A percentile compares a stretch with the other conserved stretches of the same genome.
Evolutionary conservation across 1,139 yeast species (phyloP).

Genomic region (Pichia sp.): DNA sequence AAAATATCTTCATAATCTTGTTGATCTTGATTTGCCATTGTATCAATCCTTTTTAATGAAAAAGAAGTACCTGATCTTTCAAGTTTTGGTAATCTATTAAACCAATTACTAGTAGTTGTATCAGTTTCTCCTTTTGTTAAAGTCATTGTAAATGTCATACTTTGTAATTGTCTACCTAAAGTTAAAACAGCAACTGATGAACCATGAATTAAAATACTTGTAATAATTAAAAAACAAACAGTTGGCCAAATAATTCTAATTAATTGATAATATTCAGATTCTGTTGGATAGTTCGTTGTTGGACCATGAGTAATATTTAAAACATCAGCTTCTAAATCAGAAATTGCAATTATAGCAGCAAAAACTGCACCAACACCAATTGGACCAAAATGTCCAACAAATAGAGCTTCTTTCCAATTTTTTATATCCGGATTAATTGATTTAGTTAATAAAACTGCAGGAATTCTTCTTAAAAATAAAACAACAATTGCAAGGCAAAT

Average conservation of each 20-base stretch:
- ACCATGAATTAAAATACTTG: conserved; percentile 91
- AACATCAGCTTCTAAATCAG: conserved; percentile 57
- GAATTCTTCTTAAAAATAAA: conserved; percentile 77
- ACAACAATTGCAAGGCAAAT: conserved; percentile 77
- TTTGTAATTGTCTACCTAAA: conserved; percentile 80
- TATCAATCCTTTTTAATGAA: conserved; percentile 76
- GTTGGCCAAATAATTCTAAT: conserved; percentile 86
- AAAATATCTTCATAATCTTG: conserved; percentile 13
- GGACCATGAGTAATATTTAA: conserved; percentile 48
- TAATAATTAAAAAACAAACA: conserved; percentile 73
- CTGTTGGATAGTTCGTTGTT: conserved; percentile 47
- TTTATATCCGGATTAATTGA: conserved; percentile 87
- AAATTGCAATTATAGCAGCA: conserved; percentile 79
- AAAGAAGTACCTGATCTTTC: conserved; percentile 68
- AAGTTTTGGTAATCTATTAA: conserved; percentile 70
- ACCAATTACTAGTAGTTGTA: conserved; percentile 62
- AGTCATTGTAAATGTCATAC: conserved; percentile 90
- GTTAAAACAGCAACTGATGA: conserved; percentile 88
- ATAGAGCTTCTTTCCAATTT: conserved; percentile 92
- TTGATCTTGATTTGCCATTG: conserved; percentile 35
- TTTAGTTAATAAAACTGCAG: conserved; percentile 74
- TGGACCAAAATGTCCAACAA: conserved; percentile 98
- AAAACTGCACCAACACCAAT: conserved; percentile 97
- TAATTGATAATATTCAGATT: conserved; percentile 58
- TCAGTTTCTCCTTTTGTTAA: conserved; percentile 50